Conservation (phyloP, 1,284 basidiomycete genomes). For the Ustilago curta region DNA sequence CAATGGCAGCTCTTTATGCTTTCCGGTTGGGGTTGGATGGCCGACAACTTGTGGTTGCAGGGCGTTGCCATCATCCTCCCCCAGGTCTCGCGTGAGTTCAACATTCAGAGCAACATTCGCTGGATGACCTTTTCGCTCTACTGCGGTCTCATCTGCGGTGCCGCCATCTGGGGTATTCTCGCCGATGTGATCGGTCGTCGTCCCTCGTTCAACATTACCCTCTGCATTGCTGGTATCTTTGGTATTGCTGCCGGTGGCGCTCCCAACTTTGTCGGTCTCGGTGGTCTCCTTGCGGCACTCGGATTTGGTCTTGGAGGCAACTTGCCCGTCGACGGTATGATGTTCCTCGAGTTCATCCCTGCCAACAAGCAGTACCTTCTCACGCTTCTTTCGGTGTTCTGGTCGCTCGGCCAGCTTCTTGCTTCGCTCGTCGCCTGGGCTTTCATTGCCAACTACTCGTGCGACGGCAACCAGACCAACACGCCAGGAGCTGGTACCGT, state of each 20-base stretch:
- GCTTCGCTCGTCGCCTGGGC: conserved; percentile 67
- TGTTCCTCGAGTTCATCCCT: conserved; percentile 68
- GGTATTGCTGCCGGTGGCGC: conserved; percentile 65
- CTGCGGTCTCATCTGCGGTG: conserved; percentile 65
- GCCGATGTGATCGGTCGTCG: conserved; percentile 68
- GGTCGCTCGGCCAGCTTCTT: conserved; percentile 67
- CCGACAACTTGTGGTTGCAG: conserved; percentile 67
- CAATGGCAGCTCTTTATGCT: conserved; percentile 62
- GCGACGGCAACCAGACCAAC: conserved; percentile 51
- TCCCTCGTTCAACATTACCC: conserved; percentile 67
- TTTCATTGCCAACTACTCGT: conserved; percentile 66
- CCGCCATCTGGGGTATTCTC: conserved; percentile 65
- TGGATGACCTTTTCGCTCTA: conserved; percentile 66
- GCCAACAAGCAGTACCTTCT: conserved; percentile 63
- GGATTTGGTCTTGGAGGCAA: conserved; percentile 67
- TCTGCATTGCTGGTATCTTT: conserved; percentile 66
- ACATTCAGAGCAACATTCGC: conserved; percentile 36
- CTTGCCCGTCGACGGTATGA: conserved; percentile 68
- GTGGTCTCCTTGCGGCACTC: conserved; percentile 61
- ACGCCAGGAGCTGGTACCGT: conserved; percentile 28
- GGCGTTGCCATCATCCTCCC: conserved; percentile 65
- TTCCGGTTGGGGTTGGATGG: conserved; percentile 62
- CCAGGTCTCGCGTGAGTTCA: conserved; percentile 64
- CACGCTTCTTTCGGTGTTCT: conserved; percentile 67
- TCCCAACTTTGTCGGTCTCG: conserved; percentile 61